phyloP scores from a whole-genome alignment of 2,329 filamentous ascomycete species.

The Monosporascus sp. region DNA sequence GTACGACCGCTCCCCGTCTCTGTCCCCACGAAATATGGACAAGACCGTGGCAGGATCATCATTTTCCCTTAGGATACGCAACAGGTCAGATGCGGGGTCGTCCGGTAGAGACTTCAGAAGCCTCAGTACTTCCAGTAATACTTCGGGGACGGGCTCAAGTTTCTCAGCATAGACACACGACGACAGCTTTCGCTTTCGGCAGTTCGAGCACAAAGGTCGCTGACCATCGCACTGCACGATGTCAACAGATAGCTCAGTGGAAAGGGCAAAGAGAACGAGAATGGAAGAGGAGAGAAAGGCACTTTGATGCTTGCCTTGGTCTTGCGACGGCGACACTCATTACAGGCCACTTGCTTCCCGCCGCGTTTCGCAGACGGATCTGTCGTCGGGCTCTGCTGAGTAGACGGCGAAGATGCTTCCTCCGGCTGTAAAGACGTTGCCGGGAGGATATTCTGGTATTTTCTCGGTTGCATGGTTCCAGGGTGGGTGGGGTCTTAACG shows the following conservation, averaged over 20 bases:
- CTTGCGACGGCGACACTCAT: constrained; percentile 14
- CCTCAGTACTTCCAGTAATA: constrained; percentile 17
- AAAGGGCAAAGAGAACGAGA: neutral
- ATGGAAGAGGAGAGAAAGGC: neutral
- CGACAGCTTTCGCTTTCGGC: constrained; percentile 7
- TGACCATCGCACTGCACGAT: constrained; percentile 14
- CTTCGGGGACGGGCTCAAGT: constrained; percentile 8
- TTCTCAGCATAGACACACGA: constrained; percentile 13
- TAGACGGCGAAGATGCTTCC: neutral
- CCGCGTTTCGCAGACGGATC: neutral
- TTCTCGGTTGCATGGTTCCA: constrained; percentile 5
- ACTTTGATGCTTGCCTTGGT: constrained; percentile 9
- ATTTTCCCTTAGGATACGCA: constrained; percentile 16
- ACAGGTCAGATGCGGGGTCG: constrained; percentile 9
- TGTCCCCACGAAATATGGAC: constrained; percentile 10
- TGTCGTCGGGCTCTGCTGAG: constrained; percentile 1
- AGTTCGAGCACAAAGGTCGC: constrained; percentile 13
- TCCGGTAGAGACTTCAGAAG: constrained; percentile 17
- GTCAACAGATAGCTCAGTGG: neutral
- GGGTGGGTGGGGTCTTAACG: neutral
- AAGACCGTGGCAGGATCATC: constrained; percentile 15
- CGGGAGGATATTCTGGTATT: constrained; percentile 6
- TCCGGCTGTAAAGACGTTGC: neutral
- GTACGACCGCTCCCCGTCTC: neutral
- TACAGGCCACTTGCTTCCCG: constrained; percentile 12